Conservation (phyloP, 345 rosid genomes). For the Viola odorata region DNA sequence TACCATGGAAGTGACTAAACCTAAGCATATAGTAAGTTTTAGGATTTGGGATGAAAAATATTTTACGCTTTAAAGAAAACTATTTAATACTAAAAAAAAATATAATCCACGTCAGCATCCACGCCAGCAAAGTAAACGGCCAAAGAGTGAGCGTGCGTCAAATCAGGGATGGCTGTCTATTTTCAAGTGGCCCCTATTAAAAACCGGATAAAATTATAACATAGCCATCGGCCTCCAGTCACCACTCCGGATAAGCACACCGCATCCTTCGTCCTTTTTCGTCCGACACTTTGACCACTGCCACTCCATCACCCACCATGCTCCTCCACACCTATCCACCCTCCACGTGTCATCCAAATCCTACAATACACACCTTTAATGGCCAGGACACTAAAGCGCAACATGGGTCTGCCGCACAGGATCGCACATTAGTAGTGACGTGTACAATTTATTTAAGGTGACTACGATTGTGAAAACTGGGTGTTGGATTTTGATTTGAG, state of each 20-base stretch:
- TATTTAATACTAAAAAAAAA: too few species aligned
- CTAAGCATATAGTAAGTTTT: too few species aligned
- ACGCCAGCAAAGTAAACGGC: neutral
- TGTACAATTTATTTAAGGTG: neutral
- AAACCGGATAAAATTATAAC: constrained; percentile 33
- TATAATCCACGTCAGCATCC: neutral
- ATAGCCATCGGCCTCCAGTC: neutral
- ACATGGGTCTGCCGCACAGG: neutral
- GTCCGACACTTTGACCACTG: constrained; percentile 13
- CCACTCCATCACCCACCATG: constrained; percentile 13
- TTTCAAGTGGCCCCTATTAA: constrained; percentile 33
- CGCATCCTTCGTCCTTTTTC: constrained; percentile 5
- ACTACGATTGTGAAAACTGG: neutral
- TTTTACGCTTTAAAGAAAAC: too few species aligned
- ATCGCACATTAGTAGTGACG: neutral
- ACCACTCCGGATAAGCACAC: constrained; percentile 20
- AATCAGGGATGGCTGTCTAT: constrained; percentile 16
- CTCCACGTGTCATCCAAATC: constrained; percentile 8
- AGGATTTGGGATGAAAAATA: too few species aligned
- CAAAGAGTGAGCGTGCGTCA: constrained; percentile 11
- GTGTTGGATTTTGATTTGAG: neutral
- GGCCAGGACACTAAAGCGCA: neutral
- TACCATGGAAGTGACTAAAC: too few species aligned
- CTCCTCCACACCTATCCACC: neutral
- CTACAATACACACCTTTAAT: neutral